Percentiles rank a stretch among this genome's conserved stretches.
These are phyloP conservation scores for Panicum miliaceum DNA, from an alignment of 176 grass and related monocot genomes.

Conservation along the genomic window DNA sequence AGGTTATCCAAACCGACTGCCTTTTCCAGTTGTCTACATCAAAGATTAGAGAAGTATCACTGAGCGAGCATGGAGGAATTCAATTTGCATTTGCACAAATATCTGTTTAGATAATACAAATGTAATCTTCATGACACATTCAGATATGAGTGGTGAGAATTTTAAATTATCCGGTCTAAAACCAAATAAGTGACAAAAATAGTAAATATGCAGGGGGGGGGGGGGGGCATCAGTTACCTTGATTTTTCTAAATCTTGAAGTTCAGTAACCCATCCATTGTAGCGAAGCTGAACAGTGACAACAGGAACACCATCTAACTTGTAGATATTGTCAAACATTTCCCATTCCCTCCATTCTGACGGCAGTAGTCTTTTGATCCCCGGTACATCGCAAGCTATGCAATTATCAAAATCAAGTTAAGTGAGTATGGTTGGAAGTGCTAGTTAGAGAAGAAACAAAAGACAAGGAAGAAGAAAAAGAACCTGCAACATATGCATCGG, in stretches of 20 bases:
- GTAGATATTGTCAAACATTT: slow-evolving; percentile 94
- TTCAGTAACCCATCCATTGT: slow-evolving; percentile 99
- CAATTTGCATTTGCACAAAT: slow-evolving; percentile 6
- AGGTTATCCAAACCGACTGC: slow-evolving; percentile 95
- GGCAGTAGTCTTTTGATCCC: slow-evolving; percentile 95
- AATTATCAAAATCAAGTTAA: slow-evolving; percentile 41
- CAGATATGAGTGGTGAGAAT: not conserved
- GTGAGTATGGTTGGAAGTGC: slow-evolving; percentile 11
- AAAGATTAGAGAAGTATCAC: slow-evolving; percentile 34
- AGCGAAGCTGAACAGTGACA: slow-evolving; percentile 95
- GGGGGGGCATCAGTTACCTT: slow-evolving; percentile 55
- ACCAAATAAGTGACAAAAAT: not conserved
- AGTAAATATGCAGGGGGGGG: not conserved
- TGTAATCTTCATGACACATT: not conserved
- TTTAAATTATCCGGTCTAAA: slow-evolving; percentile 5
- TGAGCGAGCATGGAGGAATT: not conserved
- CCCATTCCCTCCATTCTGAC: slow-evolving; percentile 88
- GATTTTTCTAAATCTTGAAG: slow-evolving; percentile 85
- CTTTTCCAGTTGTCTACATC: slow-evolving; percentile 72
- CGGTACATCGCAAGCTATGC: slow-evolving; percentile 88
- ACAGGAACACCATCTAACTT: slow-evolving; percentile 99
- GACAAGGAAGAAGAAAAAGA: slow-evolving; percentile 15
- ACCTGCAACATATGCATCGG: slow-evolving; percentile 98
- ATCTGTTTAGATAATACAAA: slow-evolving; percentile 14
- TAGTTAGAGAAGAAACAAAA: slow-evolving; percentile 28